Conservation (phyloP, 2,329 filamentous ascomycete species). For the Coniella vitis region DNA sequence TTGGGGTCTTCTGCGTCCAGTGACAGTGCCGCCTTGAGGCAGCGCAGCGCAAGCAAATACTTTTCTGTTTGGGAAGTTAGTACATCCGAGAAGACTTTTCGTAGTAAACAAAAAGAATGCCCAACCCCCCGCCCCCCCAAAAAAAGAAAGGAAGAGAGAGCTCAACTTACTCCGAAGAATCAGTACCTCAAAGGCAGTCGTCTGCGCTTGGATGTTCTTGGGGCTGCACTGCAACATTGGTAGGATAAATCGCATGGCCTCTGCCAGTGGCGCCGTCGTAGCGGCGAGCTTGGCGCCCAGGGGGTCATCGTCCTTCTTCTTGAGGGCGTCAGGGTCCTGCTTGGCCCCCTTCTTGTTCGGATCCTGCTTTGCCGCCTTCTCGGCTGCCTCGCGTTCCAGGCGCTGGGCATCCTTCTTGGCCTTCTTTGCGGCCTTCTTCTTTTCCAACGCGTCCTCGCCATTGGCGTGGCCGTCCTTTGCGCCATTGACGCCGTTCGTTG, state of each 20-base stretch:
- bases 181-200: constrained; percentile 84
- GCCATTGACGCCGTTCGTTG: constrained; percentile 57
- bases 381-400: constrained; percentile 69
- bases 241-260: constrained; percentile 78
- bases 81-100: too few species aligned
- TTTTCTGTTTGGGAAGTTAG: constrained; percentile 54
- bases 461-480: constrained; percentile 27
- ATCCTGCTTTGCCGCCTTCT: constrained; percentile 72
- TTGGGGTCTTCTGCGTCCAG: constrained; percentile 64
- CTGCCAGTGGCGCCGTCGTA: constrained; percentile 75
- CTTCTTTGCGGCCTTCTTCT: constrained; percentile 86
- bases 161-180: constrained; percentile 65
- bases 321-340: constrained; percentile 51
- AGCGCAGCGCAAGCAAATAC: constrained; percentile 79
- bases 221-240: constrained; percentile 79
- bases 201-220: constrained; percentile 73
- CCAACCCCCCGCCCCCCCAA: background rate
- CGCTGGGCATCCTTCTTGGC: constrained; percentile 66
- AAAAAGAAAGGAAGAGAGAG: too few species aligned
- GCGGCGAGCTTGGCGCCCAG: constrained; percentile 71
- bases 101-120: background rate
- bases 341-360: constrained; percentile 68
- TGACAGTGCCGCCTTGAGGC: constrained; percentile 64
- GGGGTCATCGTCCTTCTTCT: constrained; percentile 89
- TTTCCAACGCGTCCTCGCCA: constrained; percentile 57